Evolutionary conservation across 176 grass and related monocot species (phyloP), one percentile per base, ranked within the genome.

Genomic region (Eragrostis nindensis): DNA sequence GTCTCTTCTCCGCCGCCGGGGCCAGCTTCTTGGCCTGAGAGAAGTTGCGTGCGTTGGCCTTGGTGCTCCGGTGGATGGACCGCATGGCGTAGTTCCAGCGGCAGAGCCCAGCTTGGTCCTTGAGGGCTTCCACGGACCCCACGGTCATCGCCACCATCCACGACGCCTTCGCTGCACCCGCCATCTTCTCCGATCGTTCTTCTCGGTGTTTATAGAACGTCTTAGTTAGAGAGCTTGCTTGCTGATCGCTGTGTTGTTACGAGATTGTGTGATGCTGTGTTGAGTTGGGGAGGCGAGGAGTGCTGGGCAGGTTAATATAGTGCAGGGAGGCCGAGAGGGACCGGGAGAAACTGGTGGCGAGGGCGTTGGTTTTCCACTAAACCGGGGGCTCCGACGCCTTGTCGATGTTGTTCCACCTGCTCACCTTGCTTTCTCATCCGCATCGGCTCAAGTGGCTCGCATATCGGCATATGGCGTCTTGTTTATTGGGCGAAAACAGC

Each of bases 1-100:
- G 62, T 7, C 75, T 61, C 84, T 2, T 42, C 61, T 74, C 70
- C 8, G 70, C 46, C 1, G 83, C 49, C 13, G 80, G 4, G 6
- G 45, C n/a, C 80, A 75, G 21, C 65, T 22, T 84, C 49, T 57
- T 66, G 59, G 71, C 65, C 29, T 76, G 89, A 1, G 76, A 67
- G 59, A 50, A 66, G 44, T 40, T 36, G 9, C 19, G 57, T 0
- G 44, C 6, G 63, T 39, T 80, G 67, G 73, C 61, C 82, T 86
- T 89, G 19, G 80, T 83, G 0, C 6, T 22, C 8, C 83, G 83
- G 47, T 91, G 80, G 53, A 91, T 8, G 11, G 83, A 86, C 0
- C 80, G 30, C 18, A 91, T 19, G 0, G 83, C 83, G 19, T 94
- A 91, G 86, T 91, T 94, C 92, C 89, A 94, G 6, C 92, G 64